These are phyloP conservation scores for Aquanectria penicillioides DNA, from an alignment of 2,329 filamentous ascomycete species.

Conservation along the genomic window DNA sequence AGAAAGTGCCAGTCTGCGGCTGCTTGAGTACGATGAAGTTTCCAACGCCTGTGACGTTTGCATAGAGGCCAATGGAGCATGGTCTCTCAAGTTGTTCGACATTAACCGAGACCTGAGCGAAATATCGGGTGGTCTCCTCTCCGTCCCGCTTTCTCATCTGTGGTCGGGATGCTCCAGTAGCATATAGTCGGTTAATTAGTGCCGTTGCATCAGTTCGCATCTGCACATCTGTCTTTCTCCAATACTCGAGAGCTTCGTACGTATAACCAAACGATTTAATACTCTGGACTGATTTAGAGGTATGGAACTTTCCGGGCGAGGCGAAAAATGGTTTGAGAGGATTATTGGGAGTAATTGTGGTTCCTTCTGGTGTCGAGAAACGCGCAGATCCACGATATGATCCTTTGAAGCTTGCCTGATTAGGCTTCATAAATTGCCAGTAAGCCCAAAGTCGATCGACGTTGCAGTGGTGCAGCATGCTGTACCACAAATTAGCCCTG, in stretches of 20 bases:
- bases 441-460: conserved; percentile 72
- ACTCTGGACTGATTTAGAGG: conserved; percentile 46
- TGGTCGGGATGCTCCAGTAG: conserved; percentile 17
- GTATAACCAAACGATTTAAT: conserved; percentile 51
- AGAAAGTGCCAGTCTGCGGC: conserved; percentile 43
- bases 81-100: conserved; percentile 49
- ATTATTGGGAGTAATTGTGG: conserved; percentile 53
- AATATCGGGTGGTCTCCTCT: conserved; percentile 45
- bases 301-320: conserved; percentile 53
- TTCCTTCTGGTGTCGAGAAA: conserved; percentile 54
- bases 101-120: conserved; percentile 47
- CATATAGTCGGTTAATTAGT: conserved; percentile 49
- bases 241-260: conserved; percentile 51
- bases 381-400: conserved; percentile 47
- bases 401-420: conserved; percentile 46
- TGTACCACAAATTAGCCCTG: conserved; percentile 10
- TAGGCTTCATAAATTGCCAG: conserved; percentile 57
- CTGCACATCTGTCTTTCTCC: conserved; percentile 43
- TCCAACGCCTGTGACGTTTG: conserved; percentile 46
- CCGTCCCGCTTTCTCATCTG: conserved; percentile 21
- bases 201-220: conserved; percentile 43
- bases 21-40: conserved; percentile 50
- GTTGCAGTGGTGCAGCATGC: conserved; percentile 63
- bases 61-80: conserved; percentile 47
- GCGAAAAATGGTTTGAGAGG: conserved; percentile 63